Conservation (phyloP, 2,329 filamentous ascomycete species). For the Fusarium pseudonygamai region DNA sequence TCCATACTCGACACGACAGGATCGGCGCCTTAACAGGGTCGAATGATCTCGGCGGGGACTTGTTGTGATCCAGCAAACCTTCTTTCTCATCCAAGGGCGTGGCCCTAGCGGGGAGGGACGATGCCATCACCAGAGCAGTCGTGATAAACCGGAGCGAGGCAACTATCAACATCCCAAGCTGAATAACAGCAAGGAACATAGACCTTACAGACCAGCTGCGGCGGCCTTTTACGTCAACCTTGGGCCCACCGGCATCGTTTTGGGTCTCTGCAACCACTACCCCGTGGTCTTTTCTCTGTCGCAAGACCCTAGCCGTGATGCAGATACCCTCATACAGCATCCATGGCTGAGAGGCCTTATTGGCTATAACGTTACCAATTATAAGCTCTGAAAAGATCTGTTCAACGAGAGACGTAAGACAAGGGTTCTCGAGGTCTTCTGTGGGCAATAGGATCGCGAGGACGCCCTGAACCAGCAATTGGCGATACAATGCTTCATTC, state of each 20-base stretch:
- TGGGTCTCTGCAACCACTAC: conserved; percentile 25
- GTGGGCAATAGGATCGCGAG: conserved; percentile 88
- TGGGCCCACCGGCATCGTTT: conserved; percentile 9
- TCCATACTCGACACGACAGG: conserved; percentile 80
- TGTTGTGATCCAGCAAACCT: conserved; percentile 25
- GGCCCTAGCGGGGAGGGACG: conserved; percentile 69
- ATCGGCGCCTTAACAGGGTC: conserved; percentile 66
- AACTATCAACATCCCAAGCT: conserved; percentile 64
- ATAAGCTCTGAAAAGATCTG: conserved; percentile 93
- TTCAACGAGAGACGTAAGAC: conserved; percentile 81
- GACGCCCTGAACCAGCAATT: conserved; percentile 84
- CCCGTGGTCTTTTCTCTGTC: conserved; percentile 43
- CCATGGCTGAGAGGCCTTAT: conserved; percentile 87
- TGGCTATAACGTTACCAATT: conserved; percentile 81
- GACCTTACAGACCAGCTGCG: conserved; percentile 54
- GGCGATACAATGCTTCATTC: conserved; percentile 86
- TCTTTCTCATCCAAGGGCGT: conserved; percentile 40
- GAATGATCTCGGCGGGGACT: conserved; percentile 38
- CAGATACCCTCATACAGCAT: conserved; percentile 86
- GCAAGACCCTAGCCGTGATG: conserved; percentile 66
- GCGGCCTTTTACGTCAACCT: conserved; percentile 23
- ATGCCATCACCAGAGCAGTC: conserved; percentile 71
- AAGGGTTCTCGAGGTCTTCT: conserved; percentile 90
- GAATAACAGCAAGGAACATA: conserved; percentile 66
- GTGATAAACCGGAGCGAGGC: conserved; percentile 73